phyloP scores from a whole-genome alignment of 164 flowering plant species.

The Chloranthus sessilifolius region DNA sequence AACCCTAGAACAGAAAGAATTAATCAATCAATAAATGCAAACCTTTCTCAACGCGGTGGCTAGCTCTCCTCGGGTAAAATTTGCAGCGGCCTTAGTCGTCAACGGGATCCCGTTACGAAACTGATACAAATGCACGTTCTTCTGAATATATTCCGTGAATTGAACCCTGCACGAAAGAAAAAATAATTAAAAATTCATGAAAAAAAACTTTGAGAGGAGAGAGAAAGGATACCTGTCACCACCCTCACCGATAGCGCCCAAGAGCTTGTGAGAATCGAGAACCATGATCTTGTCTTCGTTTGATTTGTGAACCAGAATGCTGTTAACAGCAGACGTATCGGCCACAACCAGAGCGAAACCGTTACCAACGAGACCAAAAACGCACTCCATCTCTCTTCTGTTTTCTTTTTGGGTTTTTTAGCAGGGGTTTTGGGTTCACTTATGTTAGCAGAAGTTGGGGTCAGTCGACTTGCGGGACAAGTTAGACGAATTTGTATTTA shows the following conservation, averaged over 20 bases:
- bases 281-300: conserved; percentile 95
- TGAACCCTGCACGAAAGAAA: conserved; percentile 48
- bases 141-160: conserved; percentile 91
- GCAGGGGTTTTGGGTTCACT: too few relatives aligned
- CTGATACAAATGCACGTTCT: conserved; percentile 85
- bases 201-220: too few relatives aligned
- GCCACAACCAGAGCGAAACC: conserved; percentile 83
- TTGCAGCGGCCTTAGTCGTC: conserved; percentile 89
- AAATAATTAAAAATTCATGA: neutral
- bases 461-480: too few relatives aligned
- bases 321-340: conserved; percentile 87
- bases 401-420: too few relatives aligned
- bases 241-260: conserved; percentile 93
- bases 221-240: conserved; percentile 67
- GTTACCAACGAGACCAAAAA: conserved; percentile 85
- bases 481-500: too few relatives aligned
- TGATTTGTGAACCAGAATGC: conserved; percentile 87
- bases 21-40: neutral
- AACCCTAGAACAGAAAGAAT: neutral
- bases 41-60: conserved; percentile 96
- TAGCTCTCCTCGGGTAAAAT: conserved; percentile 94
- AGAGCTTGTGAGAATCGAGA: conserved; percentile 90
- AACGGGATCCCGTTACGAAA: conserved; percentile 89
- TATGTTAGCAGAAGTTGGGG: too few relatives aligned
- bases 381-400: conserved; percentile 71